Base-by-base conservation (phyloP, 2,329 filamentous ascomycete genomes). In the Huntiella bhutanensis region DNA sequence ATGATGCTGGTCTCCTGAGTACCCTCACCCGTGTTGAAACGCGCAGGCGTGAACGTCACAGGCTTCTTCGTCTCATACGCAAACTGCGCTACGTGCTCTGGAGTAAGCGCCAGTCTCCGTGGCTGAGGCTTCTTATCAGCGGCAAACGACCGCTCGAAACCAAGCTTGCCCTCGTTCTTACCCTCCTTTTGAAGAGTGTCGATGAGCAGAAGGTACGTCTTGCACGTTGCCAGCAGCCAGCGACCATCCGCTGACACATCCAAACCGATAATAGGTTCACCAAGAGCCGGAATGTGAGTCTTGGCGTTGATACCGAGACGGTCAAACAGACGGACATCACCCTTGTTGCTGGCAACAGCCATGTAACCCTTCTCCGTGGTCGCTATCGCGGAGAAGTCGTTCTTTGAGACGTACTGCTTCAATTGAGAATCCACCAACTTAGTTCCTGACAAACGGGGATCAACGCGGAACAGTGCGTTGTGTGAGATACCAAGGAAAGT, bases 341-440 rank as follows among this genome's bases (percentile, higher is more conserved):
- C 91, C 68, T 98, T 98, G 66, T 93, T 93, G 45, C 86, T 95
- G 0, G 91, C 88, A 5, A 98, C 87, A 4, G 91, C 91, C 52
- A 98, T 86, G 58, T 95, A 92, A 8, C 91, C 91, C 64, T 96
- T 88, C 57, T 93, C 86, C 0, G 91, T 98, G 0, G 91, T 96
- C 4, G 91, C 85, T 22, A 92, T 73, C 11, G 88, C 81, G 0
- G 87, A 95, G 63, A 98, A 98, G 56, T 93, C 87, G 57, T 96
- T 96, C 73, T 96, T 96, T 55, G 86, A 92, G 10, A 71, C 77
- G 58, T 98, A 98, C 60, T 96, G 88, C 68, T 98, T 96, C 56
- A 96, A 72, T 54, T 96, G 79, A 5, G 80, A 71, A 52, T 95
- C 86, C 12, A 96, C 91, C 40, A 98, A 75, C 66, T 98, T 98